Evolutionary conservation across 805 yeast species (phyloP).

Genomic region (Yarrowia phangngaensis): DNA sequence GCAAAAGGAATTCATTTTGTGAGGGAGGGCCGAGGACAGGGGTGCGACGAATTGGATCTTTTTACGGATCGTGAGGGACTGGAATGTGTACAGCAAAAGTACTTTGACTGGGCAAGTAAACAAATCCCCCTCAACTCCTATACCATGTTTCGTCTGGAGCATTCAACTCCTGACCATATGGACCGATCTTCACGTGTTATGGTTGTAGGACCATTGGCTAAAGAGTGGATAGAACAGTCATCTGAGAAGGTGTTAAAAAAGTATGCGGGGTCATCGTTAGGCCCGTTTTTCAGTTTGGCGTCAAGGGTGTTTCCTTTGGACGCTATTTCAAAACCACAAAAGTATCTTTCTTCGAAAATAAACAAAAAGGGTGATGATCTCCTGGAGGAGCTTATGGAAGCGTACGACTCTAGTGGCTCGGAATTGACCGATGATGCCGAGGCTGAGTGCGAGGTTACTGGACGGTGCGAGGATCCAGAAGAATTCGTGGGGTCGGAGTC

Average conservation of each 20-base stretch:
- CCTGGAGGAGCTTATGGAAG: slow-evolving; percentile 20
- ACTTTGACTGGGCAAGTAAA: slow-evolving; percentile 5
- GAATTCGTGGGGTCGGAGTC: too few relatives aligned
- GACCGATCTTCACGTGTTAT: slow-evolving; percentile 36
- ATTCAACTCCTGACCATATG: slow-evolving; percentile 34
- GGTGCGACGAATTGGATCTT: slow-evolving; percentile 15
- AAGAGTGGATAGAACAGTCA: slow-evolving; percentile 30
- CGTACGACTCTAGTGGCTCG: slow-evolving; percentile 13
- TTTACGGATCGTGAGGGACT: slow-evolving; percentile 11
- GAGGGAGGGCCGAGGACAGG: slow-evolving; percentile 4
- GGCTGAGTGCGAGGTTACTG: too few relatives aligned
- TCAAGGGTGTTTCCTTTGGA: slow-evolving; percentile 4
- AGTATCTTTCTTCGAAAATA: slow-evolving; percentile 10
- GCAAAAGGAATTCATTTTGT: slow-evolving; percentile 10
- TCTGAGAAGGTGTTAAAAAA: slow-evolving; percentile 11
- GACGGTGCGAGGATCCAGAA: too few relatives aligned
- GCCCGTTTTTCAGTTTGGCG: slow-evolving; percentile 8
- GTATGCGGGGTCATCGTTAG: slow-evolving; percentile 12
- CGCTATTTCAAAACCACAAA: slow-evolving; percentile 13
- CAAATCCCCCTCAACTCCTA: slow-evolving; percentile 32
- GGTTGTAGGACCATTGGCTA: slow-evolving; percentile 39
- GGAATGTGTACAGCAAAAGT: slow-evolving; percentile 5
- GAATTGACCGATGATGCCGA: slow-evolving; percentile 9
- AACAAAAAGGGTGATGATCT: slow-evolving; percentile 4
- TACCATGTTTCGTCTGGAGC: slow-evolving; percentile 38